Conservation (phyloP, 2,329 filamentous ascomycete genomes). For the Stemphylium beticola region DNA sequence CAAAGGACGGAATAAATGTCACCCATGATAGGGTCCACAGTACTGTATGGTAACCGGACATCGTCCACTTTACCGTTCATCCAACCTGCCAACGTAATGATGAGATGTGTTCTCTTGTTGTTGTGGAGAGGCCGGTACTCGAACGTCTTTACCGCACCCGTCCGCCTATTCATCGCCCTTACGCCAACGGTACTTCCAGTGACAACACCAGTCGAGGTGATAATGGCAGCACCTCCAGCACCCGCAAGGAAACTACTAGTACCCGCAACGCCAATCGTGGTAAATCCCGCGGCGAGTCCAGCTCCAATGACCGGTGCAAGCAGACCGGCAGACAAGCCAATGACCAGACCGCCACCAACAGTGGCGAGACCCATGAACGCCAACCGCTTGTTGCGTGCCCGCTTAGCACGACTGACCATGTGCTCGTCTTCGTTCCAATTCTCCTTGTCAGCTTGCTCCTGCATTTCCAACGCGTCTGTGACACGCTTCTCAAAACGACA, state of each 20-base stretch:
- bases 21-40: slow-evolving; percentile 96
- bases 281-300: slow-evolving; percentile 91
- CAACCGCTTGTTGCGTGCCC: slow-evolving; percentile 80
- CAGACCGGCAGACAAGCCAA: slow-evolving; percentile 90
- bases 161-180: slow-evolving; percentile 83
- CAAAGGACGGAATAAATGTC: slow-evolving; percentile 96
- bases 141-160: slow-evolving; percentile 91
- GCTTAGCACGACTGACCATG: slow-evolving; percentile 83
- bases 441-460: slow-evolving; percentile 90
- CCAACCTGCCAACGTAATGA: slow-evolving; percentile 95
- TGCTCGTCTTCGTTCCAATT: slow-evolving; percentile 98
- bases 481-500: slow-evolving; percentile 97
- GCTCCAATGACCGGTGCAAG: slow-evolving; percentile 93
- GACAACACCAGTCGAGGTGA: slow-evolving; percentile 85
- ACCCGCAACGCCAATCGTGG: slow-evolving; percentile 89
- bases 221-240: slow-evolving; percentile 89
- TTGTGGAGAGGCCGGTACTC: slow-evolving; percentile 97
- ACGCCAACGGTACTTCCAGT: slow-evolving; percentile 87
- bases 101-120: slow-evolving; percentile 95
- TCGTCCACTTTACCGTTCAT: slow-evolving; percentile 98
- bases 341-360: slow-evolving; percentile 91
- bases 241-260: slow-evolving; percentile 90
- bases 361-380: slow-evolving; percentile 97
- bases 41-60: slow-evolving; percentile 92
- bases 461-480: slow-evolving; percentile 96